These are phyloP conservation scores for Corylus avellana DNA, from an alignment of 306 rosid species.

Conservation along the genomic window DNA sequence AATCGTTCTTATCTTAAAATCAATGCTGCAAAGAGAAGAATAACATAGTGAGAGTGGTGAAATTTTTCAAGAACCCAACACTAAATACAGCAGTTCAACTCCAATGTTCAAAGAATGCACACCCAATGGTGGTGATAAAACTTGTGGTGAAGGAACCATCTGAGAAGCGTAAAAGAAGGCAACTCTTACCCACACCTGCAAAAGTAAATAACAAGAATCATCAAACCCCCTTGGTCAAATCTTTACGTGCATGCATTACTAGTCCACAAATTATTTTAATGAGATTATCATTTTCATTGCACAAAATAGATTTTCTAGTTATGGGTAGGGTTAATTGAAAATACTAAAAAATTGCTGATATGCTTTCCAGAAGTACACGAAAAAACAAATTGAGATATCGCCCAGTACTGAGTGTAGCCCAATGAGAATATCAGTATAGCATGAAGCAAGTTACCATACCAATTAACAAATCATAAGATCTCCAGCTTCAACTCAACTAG, in stretches of 20 bases:
- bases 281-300: background rate
- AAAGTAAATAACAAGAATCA: conserved; percentile 18
- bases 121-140: conserved; percentile 97
- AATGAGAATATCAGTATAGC: background rate
- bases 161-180: conserved; percentile 93
- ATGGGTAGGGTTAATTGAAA: background rate
- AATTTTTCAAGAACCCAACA: conserved; percentile 9
- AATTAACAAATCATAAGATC: background rate
- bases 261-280: background rate
- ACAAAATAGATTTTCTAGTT: background rate
- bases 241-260: background rate
- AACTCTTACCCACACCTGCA: conserved; percentile 99
- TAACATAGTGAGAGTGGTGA: conserved; percentile 24
- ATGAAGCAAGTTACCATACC: background rate
- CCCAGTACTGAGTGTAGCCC: background rate
- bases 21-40: conserved; percentile 69
- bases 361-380: background rate
- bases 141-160: conserved; percentile 95
- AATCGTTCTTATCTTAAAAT: conserved; percentile 89
- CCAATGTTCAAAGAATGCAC: conserved; percentile 32
- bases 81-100: conserved; percentile 4
- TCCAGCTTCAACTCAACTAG: background rate
- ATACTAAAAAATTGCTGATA: background rate
- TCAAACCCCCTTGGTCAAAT: background rate
- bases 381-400: background rate